A percentile compares a stretch with the other conserved stretches of the same genome.
These are phyloP conservation scores for Helminthosporium solani DNA, from an alignment of 2,329 filamentous ascomycete genomes.

Conservation along the genomic window DNA sequence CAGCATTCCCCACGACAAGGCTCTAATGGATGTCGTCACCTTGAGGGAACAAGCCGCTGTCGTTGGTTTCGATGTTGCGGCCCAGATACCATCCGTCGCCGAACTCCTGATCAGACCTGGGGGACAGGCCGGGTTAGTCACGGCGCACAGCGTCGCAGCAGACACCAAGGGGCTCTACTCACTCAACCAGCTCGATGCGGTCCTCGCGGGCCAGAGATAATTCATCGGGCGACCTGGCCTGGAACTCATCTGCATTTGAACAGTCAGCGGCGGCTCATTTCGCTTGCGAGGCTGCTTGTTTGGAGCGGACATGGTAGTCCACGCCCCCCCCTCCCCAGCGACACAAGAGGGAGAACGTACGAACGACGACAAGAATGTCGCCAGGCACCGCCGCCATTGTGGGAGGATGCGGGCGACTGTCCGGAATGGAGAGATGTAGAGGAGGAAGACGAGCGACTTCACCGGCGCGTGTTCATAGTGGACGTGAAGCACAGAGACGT, in stretches of 20 bases:
- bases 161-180: no score
- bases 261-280: conserved; percentile 4
- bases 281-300: background rate
- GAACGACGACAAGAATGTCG: conserved; percentile 69
- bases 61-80: conserved; percentile 69
- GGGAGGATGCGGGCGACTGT: conserved; percentile 1
- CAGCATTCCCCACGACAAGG: conserved; percentile 1
- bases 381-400: conserved; percentile 50
- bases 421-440: conserved; percentile 1
- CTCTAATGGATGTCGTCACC: conserved; percentile 50
- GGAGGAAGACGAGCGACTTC: background rate
- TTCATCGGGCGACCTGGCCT: conserved; percentile 89
- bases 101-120: no score
- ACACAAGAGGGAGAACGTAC: conserved; percentile 53
- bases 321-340: no score
- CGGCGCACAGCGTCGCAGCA: no score
- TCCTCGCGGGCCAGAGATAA: conserved; percentile 83
- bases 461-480: conserved; percentile 6
- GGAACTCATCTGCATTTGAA: conserved; percentile 76
- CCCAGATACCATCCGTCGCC: conserved; percentile 84
- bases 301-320: no score
- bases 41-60: conserved; percentile 80
- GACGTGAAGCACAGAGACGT: conserved; percentile 11
- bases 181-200: conserved; percentile 77
- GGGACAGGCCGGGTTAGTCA: no score